Conservation (phyloP, 768 basidiomycete genomes). For the Amanita rimosa region DNA sequence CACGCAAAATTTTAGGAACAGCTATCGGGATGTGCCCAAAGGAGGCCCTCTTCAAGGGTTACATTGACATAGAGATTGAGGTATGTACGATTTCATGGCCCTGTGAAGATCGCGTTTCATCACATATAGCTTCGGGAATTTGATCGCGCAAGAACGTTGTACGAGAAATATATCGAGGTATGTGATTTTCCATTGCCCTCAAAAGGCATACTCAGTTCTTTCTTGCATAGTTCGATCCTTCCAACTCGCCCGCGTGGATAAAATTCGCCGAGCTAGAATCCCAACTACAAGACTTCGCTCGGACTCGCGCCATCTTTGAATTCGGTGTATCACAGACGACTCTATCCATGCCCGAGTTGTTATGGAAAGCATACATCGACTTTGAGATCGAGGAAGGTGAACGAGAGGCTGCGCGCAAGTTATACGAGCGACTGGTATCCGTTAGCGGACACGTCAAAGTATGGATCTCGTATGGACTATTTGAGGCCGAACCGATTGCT, state of each 20-base stretch:
- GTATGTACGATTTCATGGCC: conserved; percentile 25
- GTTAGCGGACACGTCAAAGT: conserved; percentile 93
- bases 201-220: conserved; percentile 1
- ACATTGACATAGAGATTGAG: conserved; percentile 89
- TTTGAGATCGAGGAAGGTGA: conserved; percentile 95
- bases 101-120: background rate
- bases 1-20: conserved; percentile 81
- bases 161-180: conserved; percentile 92
- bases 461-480: conserved; percentile 92
- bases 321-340: conserved; percentile 75
- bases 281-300: conserved; percentile 75
- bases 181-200: conserved; percentile 11
- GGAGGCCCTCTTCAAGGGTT: conserved; percentile 89
- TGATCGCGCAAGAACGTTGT: conserved; percentile 82
- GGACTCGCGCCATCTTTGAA: conserved; percentile 91
- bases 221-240: conserved; percentile 62
- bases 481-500: conserved; percentile 74
- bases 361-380: conserved; percentile 95
- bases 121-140: conserved; percentile 74
- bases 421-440: conserved; percentile 82
- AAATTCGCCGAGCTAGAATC: conserved; percentile 89
- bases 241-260: conserved; percentile 92
- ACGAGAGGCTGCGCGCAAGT: conserved; percentile 64
- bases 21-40: conserved; percentile 96
- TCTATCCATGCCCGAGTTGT: conserved; percentile 88